Evolutionary conservation across 2,329 filamentous ascomycete genomes (phyloP).

Genomic region (Delphinella strobiligena): DNA sequence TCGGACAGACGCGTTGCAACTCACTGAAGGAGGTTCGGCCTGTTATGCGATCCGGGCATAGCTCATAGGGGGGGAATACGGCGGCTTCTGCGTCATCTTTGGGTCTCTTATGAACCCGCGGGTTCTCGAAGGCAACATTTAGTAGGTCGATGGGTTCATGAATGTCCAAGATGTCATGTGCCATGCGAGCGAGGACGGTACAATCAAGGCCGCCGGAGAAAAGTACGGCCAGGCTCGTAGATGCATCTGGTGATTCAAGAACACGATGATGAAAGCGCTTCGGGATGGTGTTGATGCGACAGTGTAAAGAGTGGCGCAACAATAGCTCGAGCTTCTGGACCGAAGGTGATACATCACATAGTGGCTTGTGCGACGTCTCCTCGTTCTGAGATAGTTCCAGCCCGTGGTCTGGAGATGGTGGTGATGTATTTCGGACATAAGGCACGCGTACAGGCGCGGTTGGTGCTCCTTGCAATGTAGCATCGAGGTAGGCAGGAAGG

Average conservation of each 20-base stretch:
- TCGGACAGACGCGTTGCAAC: conserved; percentile 55
- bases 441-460: conserved; percentile 2
- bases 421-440: neutral
- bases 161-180: conserved; percentile 60
- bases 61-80: conserved; percentile 48
- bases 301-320: conserved; percentile 16
- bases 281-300: conserved; percentile 50
- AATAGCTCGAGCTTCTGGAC: conserved; percentile 7
- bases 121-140: conserved; percentile 96
- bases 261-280: conserved; percentile 15
- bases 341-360: conserved; percentile 1
- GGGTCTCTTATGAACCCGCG: conserved; percentile 43
- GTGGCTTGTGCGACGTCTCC: neutral
- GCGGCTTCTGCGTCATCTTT: conserved; percentile 16
- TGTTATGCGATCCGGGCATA: conserved; percentile 82
- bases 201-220: conserved; percentile 96
- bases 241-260: conserved; percentile 17
- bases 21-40: conserved; percentile 72
- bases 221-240: conserved; percentile 55
- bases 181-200: conserved; percentile 69
- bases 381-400: no score
- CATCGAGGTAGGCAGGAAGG: conserved; percentile 23
- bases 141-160: conserved; percentile 70
- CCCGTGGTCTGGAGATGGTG: no score
- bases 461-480: neutral